A percentile compares a stretch with the other conserved stretches of the same genome.
Conservation (phyloP, 2,329 filamentous ascomycete species). For the Neofusicoccum kwambonambiense region DNA sequence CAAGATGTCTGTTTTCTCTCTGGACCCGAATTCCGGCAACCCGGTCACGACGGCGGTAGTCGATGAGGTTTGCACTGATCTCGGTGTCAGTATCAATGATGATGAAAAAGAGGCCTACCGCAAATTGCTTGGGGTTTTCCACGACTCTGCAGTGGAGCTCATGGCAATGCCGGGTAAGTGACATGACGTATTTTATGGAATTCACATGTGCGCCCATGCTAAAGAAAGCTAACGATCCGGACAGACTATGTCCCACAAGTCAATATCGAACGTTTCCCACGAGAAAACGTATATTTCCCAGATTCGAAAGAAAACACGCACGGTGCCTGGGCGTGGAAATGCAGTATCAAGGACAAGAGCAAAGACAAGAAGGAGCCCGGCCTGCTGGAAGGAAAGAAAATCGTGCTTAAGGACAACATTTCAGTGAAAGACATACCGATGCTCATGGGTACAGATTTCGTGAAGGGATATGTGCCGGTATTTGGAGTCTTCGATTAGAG, state of each 20-base stretch:
- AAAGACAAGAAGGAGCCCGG: slow-evolving; percentile 19
- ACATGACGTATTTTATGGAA: too few relatives aligned
- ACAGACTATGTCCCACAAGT: slow-evolving; percentile 34
- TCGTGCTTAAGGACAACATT: slow-evolving; percentile 34
- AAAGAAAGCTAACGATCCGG: background rate
- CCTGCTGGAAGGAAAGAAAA: slow-evolving; percentile 38
- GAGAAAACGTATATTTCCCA: slow-evolving; percentile 22
- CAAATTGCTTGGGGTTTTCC: slow-evolving; percentile 39
- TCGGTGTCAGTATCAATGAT: slow-evolving; percentile 35
- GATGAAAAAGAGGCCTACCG: slow-evolving; percentile 40
- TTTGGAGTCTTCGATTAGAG: background rate
- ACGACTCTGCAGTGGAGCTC: slow-evolving; percentile 38
- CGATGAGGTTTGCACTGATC: slow-evolving; percentile 31
- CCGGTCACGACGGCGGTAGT: slow-evolving; percentile 35
- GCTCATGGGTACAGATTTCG: slow-evolving; percentile 32
- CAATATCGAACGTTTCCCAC: slow-evolving; percentile 35
- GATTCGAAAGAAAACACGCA: slow-evolving; percentile 30
- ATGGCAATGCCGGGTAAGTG: slow-evolving; percentile 35
- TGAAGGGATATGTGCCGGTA: slow-evolving; percentile 26
- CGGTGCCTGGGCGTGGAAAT: slow-evolving; percentile 47
- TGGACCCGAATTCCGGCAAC: slow-evolving; percentile 32
- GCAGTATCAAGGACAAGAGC: slow-evolving; percentile 33
- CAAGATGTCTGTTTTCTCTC: slow-evolving; percentile 40
- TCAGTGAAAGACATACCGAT: slow-evolving; percentile 33
- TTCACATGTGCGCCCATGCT: background rate